Evolutionary conservation across 331 rosid genomes (phyloP), one percentile per base, ranked within the genome.

Genomic region (Arachis monticola): DNA sequence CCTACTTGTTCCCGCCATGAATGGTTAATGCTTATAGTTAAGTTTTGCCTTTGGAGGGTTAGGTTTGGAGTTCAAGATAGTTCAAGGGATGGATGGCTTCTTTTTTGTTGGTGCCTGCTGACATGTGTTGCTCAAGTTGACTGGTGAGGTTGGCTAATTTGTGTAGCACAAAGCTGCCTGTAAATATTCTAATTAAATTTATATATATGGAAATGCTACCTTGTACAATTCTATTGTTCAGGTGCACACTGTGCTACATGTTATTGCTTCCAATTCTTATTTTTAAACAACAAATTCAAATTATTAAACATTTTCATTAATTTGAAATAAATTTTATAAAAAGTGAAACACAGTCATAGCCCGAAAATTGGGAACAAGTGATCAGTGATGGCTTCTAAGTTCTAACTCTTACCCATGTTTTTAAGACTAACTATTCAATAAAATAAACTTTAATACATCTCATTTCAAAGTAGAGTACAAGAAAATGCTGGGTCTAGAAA

Each of bases 81-180:
- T 31, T 48, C 17, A 8, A 70, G 46, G 35, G 40, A 42, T 69
- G 73, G 41, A 2, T 38, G 4, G 27, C 77, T 59, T 35, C 73
- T 60, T 56, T 35, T 38, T 38, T 46, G 67, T 64, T 38, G 41
- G 61, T 67, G 41, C 52, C 47, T 60, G 64, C 50, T 83, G 70
- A 72, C 63, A 55, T 68, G 64, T 46, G 52, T 69, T 68, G 73
- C 68, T 71, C 76, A 64, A 64, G 71, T 64, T 60, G 56, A 57
- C 66, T 27, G 67, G 50, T 30, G 55, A 62, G 46, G 60, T 38
- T 17, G 74, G 45, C 80, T 67, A 52, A 67, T 51, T 70, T 12
- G 78, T 51, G 66, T 75, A 75, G 83, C 79, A 14, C 45, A 74
- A 70, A 35, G 79, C 65, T 56, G 52, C 64, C 44, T 83, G 85